Evolutionary conservation across 768 basidiomycete species (phyloP), one percentile per base, ranked within the genome.

Genomic region (Xanthoconium purpureum): DNA sequence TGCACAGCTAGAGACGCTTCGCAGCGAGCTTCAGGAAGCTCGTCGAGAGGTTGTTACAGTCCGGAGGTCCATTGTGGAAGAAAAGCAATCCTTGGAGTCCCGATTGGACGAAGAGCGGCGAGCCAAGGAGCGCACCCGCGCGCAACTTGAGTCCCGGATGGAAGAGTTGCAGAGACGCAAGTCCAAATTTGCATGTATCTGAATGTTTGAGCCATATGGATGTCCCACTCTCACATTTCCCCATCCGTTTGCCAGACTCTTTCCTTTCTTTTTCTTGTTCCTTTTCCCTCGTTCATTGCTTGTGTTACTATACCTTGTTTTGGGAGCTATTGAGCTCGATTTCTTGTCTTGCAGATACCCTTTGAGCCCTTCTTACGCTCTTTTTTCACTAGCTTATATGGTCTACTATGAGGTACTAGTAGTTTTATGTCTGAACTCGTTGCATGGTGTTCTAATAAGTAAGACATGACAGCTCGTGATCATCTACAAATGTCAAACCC

Each of bases 181-280:
- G 77, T 93, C 91, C 60, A 96, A 95, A 76, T 96, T 93, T 73
- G 89, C 87, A 51, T 94, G 91, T 74, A 80, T 94, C 72, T 94
- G 78, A 81, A 59, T 68, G 55, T 50, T 55, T 57, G 58, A 51
- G 45, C 55, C 35, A 43, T 28, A 45, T 32, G 43, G 37, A 39
- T 32, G 7, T 51, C 38, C 35, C 46, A 55, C 32, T 45, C 40
- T 52, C 37, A n/a, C n/a, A 10, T 49, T 56, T 62, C 47, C 52
- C 39, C 40, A 36, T 44, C 37, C 52, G 10, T 43, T 44, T 61
- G 6, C 47, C 53, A 48, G 35, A 37, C 47, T 14, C 36, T 24
- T 7, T 28, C 24, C 58, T 13, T 29, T n/a, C 58, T 10, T 63
- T 35, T 49, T 59, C 37, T 45, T 42, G 50, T 52, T 50, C 46